Evolutionary conservation across 169 alveolate genomes (phyloP), one percentile per base, ranked within the genome.

Genomic region (Eimeria sp.): DNA sequence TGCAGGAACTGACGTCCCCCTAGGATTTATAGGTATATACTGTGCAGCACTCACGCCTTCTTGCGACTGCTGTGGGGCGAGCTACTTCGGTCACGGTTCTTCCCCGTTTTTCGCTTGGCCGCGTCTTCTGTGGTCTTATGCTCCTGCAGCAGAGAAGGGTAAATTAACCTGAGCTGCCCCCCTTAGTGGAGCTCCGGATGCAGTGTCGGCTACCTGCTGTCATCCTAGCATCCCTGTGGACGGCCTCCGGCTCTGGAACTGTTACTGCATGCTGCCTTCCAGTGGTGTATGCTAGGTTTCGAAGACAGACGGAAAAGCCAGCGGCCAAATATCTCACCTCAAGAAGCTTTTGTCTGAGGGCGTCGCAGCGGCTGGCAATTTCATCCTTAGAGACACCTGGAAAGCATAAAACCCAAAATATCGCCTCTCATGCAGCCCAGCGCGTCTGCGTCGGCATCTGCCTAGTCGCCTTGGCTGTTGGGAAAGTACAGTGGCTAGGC

Each of bases 291-390:
- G 9, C 30, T 75, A 20, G 5, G 43, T 47, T 7, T 13, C 16
- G 22, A 70, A n/a, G 20, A 70, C 14, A 30, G 7, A 22, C 34
- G 58, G 43, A 2, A 47, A 20, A 49, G 3, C 67, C 47, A 20
- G 67, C 25, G 45, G 16, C 2, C 67, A 6, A 47, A 20, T 78
- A n/a, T 58, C 92, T 84, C 11, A 87, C 94, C 94, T 87, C 94
- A 51, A 87, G 94, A 20, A 87, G 72, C 45, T 40, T 87, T 75
- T 87, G 94, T 18, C 94, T 87, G 70, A 87, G 94, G n/a, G 94
- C 94, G 63, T 87, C 94, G 82, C 94, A 87, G 54, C 94, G 94
- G 65, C 83, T 87, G 27, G 94, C 61, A 65, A 87, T 87, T n/a
- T 87, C 94, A 6, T 87, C 94, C 67, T 87, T 87, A 4, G 94